A percentile compares a stretch with the other conserved stretches of the same genome.
Evolutionary conservation across 2,329 filamentous ascomycete species (phyloP).

Genomic region (Aspergillus pseudoglaucus): DNA sequence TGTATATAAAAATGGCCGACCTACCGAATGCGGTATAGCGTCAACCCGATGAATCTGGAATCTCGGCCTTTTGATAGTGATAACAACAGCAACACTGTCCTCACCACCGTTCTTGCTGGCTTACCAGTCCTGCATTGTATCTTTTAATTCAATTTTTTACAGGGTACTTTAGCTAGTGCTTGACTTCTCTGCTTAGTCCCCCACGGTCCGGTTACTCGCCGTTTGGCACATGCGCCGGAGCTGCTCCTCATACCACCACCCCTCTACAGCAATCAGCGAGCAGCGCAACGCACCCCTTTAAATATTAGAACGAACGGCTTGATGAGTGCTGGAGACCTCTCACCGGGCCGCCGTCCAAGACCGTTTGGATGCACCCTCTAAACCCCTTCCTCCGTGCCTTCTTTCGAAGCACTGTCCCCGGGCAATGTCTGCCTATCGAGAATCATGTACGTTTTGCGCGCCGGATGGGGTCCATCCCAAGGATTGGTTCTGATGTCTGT

Average conservation of each 20-base stretch:
- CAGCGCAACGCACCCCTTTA: conserved; percentile 16
- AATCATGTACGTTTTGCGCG: conserved; percentile 58
- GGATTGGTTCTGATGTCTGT: conserved; percentile 2
- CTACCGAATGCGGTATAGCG: neutral
- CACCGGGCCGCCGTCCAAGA: conserved; percentile 36
- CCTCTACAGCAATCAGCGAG: conserved; percentile 20
- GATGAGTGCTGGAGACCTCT: conserved; percentile 29
- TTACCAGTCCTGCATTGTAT: neutral
- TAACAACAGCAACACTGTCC: too few relatives aligned
- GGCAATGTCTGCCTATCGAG: conserved; percentile 85
- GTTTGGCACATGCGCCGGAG: conserved; percentile 22
- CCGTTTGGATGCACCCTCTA: conserved; percentile 85
- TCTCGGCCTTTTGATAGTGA: too few relatives aligned
- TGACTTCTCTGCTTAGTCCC: neutral
- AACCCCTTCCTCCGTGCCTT: conserved; percentile 98
- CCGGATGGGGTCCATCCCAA: neutral
- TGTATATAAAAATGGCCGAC: neutral
- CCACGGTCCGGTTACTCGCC: too few relatives aligned
- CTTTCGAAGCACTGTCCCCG: conserved; percentile 88
- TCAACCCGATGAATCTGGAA: neutral
- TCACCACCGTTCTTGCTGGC: too few relatives aligned
- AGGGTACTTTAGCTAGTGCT: neutral
- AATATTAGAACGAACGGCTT: conserved; percentile 26
- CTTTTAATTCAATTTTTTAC: neutral
- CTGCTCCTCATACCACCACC: conserved; percentile 15